A percentile compares a stretch with the other conserved stretches of the same genome.
phyloP scores from a whole-genome alignment of 2,329 filamentous ascomycete species.

The Neonectria neomacrospora region DNA sequence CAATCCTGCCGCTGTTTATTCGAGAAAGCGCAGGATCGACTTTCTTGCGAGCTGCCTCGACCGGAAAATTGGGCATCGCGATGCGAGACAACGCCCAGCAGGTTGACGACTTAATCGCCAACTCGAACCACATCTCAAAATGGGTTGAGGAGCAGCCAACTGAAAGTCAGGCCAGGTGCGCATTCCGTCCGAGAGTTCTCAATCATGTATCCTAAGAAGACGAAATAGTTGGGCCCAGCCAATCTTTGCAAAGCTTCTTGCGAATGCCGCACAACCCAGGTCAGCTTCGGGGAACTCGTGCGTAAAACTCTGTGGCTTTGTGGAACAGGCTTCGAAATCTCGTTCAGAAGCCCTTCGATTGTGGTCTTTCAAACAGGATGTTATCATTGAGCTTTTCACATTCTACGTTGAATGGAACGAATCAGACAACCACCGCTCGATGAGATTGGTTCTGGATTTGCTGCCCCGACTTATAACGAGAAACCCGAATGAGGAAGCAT shows the following conservation, averaged over 20 bases:
- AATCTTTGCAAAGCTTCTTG: slow-evolving; percentile 61
- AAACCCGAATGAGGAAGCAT: slow-evolving; percentile 58
- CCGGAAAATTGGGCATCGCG: slow-evolving; percentile 19
- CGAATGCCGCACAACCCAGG: slow-evolving; percentile 63
- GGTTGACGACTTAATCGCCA: slow-evolving; percentile 49
- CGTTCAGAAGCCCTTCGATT: slow-evolving; percentile 52
- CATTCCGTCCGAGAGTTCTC: slow-evolving; percentile 27
- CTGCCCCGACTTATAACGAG: slow-evolving; percentile 61
- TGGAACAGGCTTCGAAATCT: slow-evolving; percentile 68
- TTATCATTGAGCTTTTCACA: slow-evolving; percentile 63
- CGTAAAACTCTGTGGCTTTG: slow-evolving; percentile 69
- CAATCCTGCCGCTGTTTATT: not conserved
- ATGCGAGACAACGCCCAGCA: slow-evolving; percentile 44
- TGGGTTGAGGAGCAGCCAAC: slow-evolving; percentile 57
- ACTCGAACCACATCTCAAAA: slow-evolving; percentile 51
- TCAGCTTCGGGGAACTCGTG: slow-evolving; percentile 67
- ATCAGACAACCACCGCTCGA: slow-evolving; percentile 71
- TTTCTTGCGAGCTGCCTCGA: not conserved
- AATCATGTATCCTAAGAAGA: slow-evolving; percentile 41
- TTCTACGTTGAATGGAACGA: slow-evolving; percentile 76
- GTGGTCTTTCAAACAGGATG: slow-evolving; percentile 64
- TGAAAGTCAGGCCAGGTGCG: slow-evolving; percentile 52
- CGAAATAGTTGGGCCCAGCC: slow-evolving; percentile 48
- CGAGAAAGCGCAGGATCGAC: slow-evolving; percentile 9
- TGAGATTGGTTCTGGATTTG: slow-evolving; percentile 71